Percentiles rank a stretch among this genome's conserved stretches.
These are phyloP conservation scores for Cyclotella baltica DNA, from an alignment of 108 stramenopile species.

Conservation along the genomic window DNA sequence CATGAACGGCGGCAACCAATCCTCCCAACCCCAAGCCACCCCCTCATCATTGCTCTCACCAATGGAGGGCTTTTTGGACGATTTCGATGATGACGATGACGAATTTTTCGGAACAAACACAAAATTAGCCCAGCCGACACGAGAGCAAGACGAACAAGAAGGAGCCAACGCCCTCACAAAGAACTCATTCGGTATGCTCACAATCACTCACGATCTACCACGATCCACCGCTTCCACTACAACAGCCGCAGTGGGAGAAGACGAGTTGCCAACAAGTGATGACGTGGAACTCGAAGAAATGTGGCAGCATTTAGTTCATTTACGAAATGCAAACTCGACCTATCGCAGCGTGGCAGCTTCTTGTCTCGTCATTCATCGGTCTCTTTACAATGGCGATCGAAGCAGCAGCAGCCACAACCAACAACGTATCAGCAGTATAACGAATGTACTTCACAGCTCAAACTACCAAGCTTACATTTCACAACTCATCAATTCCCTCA, in stretches of 20 bases:
- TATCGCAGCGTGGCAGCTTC: conserved; percentile 40
- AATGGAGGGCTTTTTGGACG: conserved; percentile 37
- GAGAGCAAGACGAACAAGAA: neutral
- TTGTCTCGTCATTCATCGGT: conserved; percentile 36
- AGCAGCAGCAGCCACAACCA: neutral
- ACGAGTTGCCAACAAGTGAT: too few species aligned
- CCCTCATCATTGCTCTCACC: too few species aligned
- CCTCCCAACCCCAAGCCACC: neutral
- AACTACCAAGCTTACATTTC: neutral
- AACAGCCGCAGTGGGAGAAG: neutral
- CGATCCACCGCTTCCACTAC: conserved; percentile 7
- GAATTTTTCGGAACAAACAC: conserved; percentile 38
- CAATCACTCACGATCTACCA: conserved; percentile 4
- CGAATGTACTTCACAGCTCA: neutral
- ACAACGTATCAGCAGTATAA: too few species aligned
- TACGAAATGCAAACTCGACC: conserved; percentile 35
- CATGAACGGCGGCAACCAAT: neutral
- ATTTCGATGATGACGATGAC: conserved; percentile 57
- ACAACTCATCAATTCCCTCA: conserved; percentile 19
- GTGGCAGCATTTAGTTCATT: conserved; percentile 21
- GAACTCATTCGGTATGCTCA: conserved; percentile 45
- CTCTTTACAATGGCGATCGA: conserved; percentile 12
- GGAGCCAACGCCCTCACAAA: neutral
- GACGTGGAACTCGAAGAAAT: conserved; percentile 36
- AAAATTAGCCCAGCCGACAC: neutral